Evolutionary conservation across 768 basidiomycete species (phyloP).

Genomic region (Collybiopsis confluens): DNA sequence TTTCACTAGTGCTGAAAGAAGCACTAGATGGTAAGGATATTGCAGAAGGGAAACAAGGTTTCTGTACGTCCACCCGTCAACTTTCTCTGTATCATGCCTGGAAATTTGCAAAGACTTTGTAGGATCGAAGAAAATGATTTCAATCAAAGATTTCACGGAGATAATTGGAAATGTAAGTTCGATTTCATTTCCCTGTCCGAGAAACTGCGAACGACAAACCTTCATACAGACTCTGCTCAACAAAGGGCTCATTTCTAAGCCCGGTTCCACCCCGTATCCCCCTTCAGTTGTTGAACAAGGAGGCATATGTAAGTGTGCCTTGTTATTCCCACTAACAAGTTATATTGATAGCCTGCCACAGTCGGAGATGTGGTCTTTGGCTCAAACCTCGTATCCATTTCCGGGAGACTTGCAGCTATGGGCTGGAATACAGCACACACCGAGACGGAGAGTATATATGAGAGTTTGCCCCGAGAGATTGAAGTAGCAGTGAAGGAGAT

Average conservation of each 20-base stretch:
- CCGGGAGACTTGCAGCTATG: neutral
- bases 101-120: neutral
- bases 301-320: neutral
- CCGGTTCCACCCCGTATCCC: neutral
- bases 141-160: neutral
- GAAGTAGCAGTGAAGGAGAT: neutral
- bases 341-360: neutral
- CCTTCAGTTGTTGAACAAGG: neutral
- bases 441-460: neutral
- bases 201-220: neutral
- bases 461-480: neutral
- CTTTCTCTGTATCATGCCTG: neutral
- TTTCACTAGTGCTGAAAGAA: constrained; percentile 32
- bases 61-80: constrained; percentile 26
- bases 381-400: neutral
- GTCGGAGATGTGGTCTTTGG: neutral
- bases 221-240: neutral
- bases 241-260: neutral
- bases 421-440: constrained; percentile 3
- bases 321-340: neutral
- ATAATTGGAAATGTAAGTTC: constrained; percentile 4
- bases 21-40: constrained; percentile 34
- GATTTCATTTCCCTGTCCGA: neutral
- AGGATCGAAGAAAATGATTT: constrained; percentile 4
- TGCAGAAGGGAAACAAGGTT: constrained; percentile 35